A percentile compares a stretch with the other conserved stretches of the same genome.
These are phyloP conservation scores for Halophytophthora polymorphica DNA, from an alignment of 352 stramenopile species.

Conservation along the genomic window DNA sequence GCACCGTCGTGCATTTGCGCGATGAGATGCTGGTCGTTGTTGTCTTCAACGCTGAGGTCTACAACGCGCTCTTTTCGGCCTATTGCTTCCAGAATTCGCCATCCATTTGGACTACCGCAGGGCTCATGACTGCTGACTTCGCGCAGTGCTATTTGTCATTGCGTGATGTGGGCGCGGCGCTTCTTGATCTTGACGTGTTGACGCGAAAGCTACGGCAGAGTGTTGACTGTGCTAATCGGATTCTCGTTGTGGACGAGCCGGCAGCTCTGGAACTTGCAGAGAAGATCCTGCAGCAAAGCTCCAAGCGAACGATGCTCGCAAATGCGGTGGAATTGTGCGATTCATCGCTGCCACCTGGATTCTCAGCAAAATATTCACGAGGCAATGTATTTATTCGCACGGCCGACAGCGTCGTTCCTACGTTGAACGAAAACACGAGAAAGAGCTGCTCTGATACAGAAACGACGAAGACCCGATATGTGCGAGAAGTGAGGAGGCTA, in stretches of 20 bases:
- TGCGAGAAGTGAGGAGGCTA: conserved; percentile 4
- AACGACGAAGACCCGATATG: conserved; percentile 6
- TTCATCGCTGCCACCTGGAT: too few species aligned
- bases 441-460: too few species aligned
- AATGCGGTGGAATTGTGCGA: too few species aligned
- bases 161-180: conserved; percentile 1
- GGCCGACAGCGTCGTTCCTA: background rate
- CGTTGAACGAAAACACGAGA: background rate
- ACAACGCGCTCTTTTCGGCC: conserved; percentile 22
- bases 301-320: too few species aligned
- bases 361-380: too few species aligned
- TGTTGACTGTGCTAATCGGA: too few species aligned
- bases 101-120: conserved; percentile 11
- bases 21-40: conserved; percentile 22
- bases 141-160: conserved; percentile 6
- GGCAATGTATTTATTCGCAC: too few species aligned
- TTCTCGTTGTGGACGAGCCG: background rate
- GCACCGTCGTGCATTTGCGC: conserved; percentile 15
- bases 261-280: too few species aligned
- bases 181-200: background rate
- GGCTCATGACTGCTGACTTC: conserved; percentile 16
- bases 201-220: background rate
- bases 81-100: conserved; percentile 28
- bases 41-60: conserved; percentile 22
- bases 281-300: too few species aligned